Conservation (phyloP, 2,329 filamentous ascomycete species). For the Xylaria sp. region DNA sequence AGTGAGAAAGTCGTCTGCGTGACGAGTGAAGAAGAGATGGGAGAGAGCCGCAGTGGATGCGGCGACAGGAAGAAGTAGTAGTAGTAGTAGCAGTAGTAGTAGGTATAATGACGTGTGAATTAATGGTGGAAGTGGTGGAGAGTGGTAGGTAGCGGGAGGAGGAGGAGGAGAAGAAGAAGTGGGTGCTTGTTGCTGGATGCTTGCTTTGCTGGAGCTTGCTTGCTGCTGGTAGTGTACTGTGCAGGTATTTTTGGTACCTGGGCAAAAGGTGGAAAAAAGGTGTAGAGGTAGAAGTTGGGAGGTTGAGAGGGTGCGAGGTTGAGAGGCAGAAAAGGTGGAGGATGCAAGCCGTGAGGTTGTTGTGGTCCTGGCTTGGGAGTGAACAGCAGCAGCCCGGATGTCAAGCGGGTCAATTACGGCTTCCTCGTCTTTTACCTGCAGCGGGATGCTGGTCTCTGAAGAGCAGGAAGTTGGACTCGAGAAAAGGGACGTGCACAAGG, state of each 20-base stretch:
- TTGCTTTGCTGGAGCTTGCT: too few relatives aligned
- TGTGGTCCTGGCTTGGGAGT: not conserved
- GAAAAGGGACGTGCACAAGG: not conserved
- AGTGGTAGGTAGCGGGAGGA: too few relatives aligned
- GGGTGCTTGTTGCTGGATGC: too few relatives aligned
- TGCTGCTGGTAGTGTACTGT: too few relatives aligned
- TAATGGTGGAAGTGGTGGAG: not conserved
- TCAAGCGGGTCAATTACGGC: not conserved
- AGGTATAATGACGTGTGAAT: not conserved
- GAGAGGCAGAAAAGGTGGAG: too few relatives aligned
- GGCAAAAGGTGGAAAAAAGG: not conserved
- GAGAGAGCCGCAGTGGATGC: not conserved
- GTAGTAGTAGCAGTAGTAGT: too few relatives aligned
- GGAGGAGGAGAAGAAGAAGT: too few relatives aligned
- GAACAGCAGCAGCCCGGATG: slow-evolving; percentile 6
- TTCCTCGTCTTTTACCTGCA: not conserved
- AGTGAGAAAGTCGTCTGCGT: not conserved
- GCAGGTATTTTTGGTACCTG: not conserved
- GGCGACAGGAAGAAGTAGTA: not conserved
- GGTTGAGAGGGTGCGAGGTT: too few relatives aligned
- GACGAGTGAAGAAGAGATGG: not conserved
- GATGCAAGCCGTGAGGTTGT: slow-evolving; percentile 9
- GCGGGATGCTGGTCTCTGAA: not conserved
- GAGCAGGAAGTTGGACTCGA: slow-evolving; percentile 12
- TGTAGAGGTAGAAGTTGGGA: slow-evolving; percentile 1